Conservation (phyloP, 139 green algal genomes). For the Asterochloris erici region DNA sequence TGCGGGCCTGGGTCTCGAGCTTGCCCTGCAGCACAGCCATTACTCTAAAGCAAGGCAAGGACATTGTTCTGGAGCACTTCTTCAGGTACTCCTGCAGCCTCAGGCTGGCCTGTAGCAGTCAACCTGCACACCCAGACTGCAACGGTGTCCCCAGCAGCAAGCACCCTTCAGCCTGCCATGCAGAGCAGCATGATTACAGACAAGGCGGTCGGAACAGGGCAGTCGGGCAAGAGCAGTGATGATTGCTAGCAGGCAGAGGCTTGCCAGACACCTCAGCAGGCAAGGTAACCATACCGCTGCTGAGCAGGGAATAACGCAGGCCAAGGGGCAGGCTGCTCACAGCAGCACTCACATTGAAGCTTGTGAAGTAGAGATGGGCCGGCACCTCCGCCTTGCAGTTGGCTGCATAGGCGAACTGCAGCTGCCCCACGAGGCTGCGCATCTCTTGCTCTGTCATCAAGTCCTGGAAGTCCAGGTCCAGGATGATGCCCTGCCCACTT, state of each 20-base stretch:
- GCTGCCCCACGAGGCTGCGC: slow-evolving; percentile 58
- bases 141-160: no score
- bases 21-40: slow-evolving; percentile 17
- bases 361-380: slow-evolving; percentile 48
- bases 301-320: no score
- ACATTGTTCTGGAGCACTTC: not conserved
- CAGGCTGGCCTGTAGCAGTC: not conserved
- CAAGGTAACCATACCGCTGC: no score
- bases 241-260: no score
- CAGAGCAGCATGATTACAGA: no score
- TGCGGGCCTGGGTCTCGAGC: slow-evolving; percentile 16
- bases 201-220: no score
- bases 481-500: slow-evolving; percentile 48
- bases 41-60: not conserved
- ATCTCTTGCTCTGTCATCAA: slow-evolving; percentile 63
- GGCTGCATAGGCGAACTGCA: slow-evolving; percentile 60
- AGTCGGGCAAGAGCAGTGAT: no score
- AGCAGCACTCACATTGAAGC: slow-evolving; percentile 32
- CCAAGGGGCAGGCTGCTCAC: no score
- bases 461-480: slow-evolving; percentile 72
- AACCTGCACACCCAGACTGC: not conserved
- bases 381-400: slow-evolving; percentile 43
- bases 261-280: no score
- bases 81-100: not conserved
- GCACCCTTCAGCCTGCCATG: no score